Evolutionary conservation across 2,329 filamentous ascomycete genomes (phyloP).

Genomic region (Colletotrichum acutatum): DNA sequence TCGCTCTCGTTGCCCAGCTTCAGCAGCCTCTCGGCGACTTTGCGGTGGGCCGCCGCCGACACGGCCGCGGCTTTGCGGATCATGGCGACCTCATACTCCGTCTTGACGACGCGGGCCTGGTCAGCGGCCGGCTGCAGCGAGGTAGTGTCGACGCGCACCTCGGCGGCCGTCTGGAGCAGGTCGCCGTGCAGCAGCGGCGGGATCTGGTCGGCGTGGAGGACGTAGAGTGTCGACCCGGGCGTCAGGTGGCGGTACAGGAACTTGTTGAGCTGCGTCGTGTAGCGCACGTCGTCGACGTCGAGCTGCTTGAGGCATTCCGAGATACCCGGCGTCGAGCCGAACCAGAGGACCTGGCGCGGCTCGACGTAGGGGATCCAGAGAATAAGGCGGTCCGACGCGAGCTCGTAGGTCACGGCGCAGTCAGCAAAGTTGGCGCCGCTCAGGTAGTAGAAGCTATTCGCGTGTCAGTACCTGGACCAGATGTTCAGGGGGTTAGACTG

Average conservation of each 20-base stretch:
- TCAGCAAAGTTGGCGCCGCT: conserved; percentile 65
- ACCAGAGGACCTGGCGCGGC: conserved; percentile 70
- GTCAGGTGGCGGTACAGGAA: conserved; percentile 59
- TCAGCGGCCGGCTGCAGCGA: conserved; percentile 79
- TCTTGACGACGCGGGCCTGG: conserved; percentile 83
- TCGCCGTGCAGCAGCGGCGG: conserved; percentile 42
- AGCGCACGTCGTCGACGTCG: conserved; percentile 78
- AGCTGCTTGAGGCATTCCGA: conserved; percentile 71
- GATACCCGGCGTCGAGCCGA: conserved; percentile 68
- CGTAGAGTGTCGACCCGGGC: conserved; percentile 51
- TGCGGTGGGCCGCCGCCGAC: conserved; percentile 80
- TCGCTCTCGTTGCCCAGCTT: conserved; percentile 81
- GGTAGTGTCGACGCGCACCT: conserved; percentile 57
- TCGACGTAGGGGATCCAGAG: conserved; percentile 81
- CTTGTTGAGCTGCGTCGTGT: conserved; percentile 57
- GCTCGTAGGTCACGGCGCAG: conserved; percentile 68
- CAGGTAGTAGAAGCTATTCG: conserved; percentile 67
- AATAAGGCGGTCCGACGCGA: conserved; percentile 69
- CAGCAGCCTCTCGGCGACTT: conserved; percentile 73
- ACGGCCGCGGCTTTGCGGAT: conserved; percentile 85
- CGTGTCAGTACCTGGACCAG: not conserved
- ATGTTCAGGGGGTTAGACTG: conserved; percentile 15
- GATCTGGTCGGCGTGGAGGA: conserved; percentile 58
- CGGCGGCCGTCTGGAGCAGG: conserved; percentile 39
- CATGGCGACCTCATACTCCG: conserved; percentile 84